Evolutionary conservation across 179 eudicot genomes (phyloP).

Genomic region (Beta lomatogona): DNA sequence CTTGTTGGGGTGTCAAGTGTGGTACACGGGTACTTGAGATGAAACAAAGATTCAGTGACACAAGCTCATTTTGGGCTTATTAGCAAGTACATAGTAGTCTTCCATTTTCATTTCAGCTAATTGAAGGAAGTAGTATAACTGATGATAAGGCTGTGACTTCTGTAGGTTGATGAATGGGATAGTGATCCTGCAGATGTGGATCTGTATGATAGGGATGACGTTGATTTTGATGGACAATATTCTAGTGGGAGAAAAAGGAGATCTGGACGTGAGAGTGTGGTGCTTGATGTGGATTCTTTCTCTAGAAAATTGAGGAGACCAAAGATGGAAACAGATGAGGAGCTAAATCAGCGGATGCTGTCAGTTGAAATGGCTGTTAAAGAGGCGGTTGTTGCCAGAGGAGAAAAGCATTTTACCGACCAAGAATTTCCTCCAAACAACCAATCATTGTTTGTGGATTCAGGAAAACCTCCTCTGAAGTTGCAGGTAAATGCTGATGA

Average conservation of each 20-base stretch:
- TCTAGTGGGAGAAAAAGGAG: conserved; percentile 97
- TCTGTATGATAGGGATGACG: conserved; percentile 96
- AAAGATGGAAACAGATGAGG: conserved; percentile 81
- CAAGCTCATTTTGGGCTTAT: neutral
- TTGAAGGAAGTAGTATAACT: neutral
- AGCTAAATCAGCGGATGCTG: conserved; percentile 85
- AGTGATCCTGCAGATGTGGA: conserved; percentile 99
- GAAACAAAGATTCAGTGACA: neutral
- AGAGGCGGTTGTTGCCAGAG: conserved; percentile 88
- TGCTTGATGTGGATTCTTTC: conserved; percentile 87
- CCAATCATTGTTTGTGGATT: conserved; percentile 82
- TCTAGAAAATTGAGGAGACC: conserved; percentile 82
- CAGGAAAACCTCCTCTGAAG: conserved; percentile 74
- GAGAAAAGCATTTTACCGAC: conserved; percentile 87
- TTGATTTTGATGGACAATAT: conserved; percentile 98
- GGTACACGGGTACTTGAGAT: neutral
- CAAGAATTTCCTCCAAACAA: conserved; percentile 93
- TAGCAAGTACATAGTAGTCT: conserved; percentile 1
- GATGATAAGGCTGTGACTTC: conserved; percentile 19
- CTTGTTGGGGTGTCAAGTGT: neutral
- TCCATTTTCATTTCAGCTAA: neutral
- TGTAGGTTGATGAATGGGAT: conserved; percentile 94
- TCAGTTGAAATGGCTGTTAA: conserved; percentile 97
- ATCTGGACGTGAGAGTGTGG: conserved; percentile 74
- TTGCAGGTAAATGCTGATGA: conserved; percentile 57